Percentiles rank a stretch among this genome's conserved stretches.
These are phyloP conservation scores for Rachicladosporium sp. DNA, from an alignment of 2,329 filamentous ascomycete species.

Conservation along the genomic window DNA sequence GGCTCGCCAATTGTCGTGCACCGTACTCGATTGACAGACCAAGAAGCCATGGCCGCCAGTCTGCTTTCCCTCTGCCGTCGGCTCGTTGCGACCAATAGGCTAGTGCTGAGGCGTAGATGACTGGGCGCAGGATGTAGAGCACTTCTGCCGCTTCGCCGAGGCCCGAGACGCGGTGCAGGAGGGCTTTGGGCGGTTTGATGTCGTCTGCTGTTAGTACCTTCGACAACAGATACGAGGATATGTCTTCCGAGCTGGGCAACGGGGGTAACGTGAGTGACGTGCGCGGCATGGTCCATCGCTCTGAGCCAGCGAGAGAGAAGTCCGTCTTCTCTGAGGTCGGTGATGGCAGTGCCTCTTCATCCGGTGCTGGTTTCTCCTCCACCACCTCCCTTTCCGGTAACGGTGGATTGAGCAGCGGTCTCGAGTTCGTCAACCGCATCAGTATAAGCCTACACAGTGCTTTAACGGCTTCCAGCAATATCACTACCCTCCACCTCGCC, in stretches of 20 bases:
- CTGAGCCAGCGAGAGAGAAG: slow-evolving; percentile 27
- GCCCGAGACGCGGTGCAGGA: slow-evolving; percentile 64
- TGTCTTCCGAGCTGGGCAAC: slow-evolving; percentile 68
- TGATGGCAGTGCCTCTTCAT: slow-evolving; percentile 31
- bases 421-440: slow-evolving; percentile 67
- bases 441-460: slow-evolving; percentile 71
- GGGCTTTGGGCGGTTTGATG: slow-evolving; percentile 77
- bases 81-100: slow-evolving; percentile 46
- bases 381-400: slow-evolving; percentile 72
- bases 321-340: slow-evolving; percentile 28
- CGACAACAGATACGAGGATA: slow-evolving; percentile 74
- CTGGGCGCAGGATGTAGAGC: slow-evolving; percentile 80
- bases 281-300: slow-evolving; percentile 79
- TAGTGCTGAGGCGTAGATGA: slow-evolving; percentile 76
- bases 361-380: slow-evolving; percentile 32
- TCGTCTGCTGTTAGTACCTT: slow-evolving; percentile 92
- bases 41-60: slow-evolving; percentile 85
- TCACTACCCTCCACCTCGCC: slow-evolving; percentile 73
- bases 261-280: slow-evolving; percentile 77
- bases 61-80: slow-evolving; percentile 59
- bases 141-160: slow-evolving; percentile 76
- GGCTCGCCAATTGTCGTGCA: slow-evolving; percentile 70
- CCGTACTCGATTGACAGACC: slow-evolving; percentile 77
- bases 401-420: slow-evolving; percentile 70
- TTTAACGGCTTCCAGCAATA: slow-evolving; percentile 75